Evolutionary conservation across 208 protist species (phyloP), one percentile per base, ranked within the genome.

Genomic region (Leishmania martiniquensis): DNA sequence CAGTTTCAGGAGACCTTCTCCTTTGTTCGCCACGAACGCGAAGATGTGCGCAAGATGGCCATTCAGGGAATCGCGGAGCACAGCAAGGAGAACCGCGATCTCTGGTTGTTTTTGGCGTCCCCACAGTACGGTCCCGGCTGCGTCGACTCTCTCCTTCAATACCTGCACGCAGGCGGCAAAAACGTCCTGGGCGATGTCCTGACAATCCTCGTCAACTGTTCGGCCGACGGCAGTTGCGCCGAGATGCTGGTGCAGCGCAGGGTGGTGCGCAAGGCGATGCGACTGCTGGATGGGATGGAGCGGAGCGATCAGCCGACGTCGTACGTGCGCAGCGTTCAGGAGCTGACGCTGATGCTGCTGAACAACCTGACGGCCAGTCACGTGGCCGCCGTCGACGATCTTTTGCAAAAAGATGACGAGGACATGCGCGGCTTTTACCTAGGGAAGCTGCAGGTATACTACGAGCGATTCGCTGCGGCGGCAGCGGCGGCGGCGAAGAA

Each of bases 31-130:
- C 89, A 89, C 71, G 87, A 91, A 42, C 85, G 93, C 3, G 89
- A 97, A 62, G 93, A 97, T 82, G 88, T 97, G 25, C 93, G 91
- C 25, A 94, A 95, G 81, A 92, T 95, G 87, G 91, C 93, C 1
- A 82, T 93, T 32, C 89, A 89, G 32, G 91, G 91, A 45, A 84
- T 97, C 45, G 91, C 93, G 0, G 74, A 86, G 73, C 88, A 93
- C 75, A 97, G 93, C 83, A 93, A 93, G 72, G 91, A 95, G 80
- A 94, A 93, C 75, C 60, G 54, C 13, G 78, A 85, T 5, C 83
- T 97, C 39, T 91, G 78, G 62, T 42, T 51, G 0, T 93, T 92
- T 71, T 65, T 97, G 37, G 74, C 84, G 6, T 87, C 87, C 22
- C 51, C 84, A 12, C 75, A 78, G 69, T 80, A 87, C 62, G 91